Evolutionary conservation across 2,329 filamentous ascomycete genomes (phyloP).

Genomic region (Colletotrichum sp.): DNA sequence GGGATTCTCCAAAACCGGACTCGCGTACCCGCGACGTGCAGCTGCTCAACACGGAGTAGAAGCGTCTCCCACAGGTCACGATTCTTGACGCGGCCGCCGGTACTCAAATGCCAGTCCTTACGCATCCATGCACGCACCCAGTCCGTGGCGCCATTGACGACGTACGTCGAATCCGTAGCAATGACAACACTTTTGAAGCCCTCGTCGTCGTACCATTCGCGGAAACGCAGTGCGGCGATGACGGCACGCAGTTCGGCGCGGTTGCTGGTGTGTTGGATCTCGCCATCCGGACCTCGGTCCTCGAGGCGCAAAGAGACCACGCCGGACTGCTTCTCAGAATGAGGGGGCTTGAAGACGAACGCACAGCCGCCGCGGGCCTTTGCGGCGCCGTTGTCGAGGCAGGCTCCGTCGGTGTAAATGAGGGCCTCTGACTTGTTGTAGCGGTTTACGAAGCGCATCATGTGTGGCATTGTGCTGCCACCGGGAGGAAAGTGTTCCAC

Average conservation of each 20-base stretch:
- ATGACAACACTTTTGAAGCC: slow-evolving; percentile 48
- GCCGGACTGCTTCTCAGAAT: not conserved
- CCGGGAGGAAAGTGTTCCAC: slow-evolving; percentile 29
- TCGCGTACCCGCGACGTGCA: not conserved
- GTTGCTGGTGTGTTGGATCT: slow-evolving; percentile 50
- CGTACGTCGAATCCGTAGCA: slow-evolving; percentile 60
- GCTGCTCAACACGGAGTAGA: slow-evolving; percentile 42
- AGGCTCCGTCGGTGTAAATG: slow-evolving; percentile 52
- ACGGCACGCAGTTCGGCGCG: slow-evolving; percentile 61
- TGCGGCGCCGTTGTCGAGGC: slow-evolving; percentile 43
- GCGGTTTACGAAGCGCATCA: slow-evolving; percentile 34
- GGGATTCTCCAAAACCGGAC: slow-evolving; percentile 52
- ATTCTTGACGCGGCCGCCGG: slow-evolving; percentile 47
- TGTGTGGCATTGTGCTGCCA: not conserved
- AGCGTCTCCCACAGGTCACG: slow-evolving; percentile 57
- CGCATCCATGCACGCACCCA: slow-evolving; percentile 48
- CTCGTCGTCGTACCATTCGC: slow-evolving; percentile 48
- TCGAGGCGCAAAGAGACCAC: slow-evolving; percentile 43
- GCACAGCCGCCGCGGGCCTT: slow-evolving; percentile 46
- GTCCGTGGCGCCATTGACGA: slow-evolving; percentile 47
- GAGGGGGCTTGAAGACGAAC: slow-evolving; percentile 31
- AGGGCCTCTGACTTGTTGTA: slow-evolving; percentile 36
- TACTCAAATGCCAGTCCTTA: slow-evolving; percentile 47
- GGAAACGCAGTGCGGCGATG: slow-evolving; percentile 52
- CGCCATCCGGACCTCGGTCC: slow-evolving; percentile 43